Evolutionary conservation across 1,284 basidiomycete genomes (phyloP).

Genomic region (Inonotus obliquus): DNA sequence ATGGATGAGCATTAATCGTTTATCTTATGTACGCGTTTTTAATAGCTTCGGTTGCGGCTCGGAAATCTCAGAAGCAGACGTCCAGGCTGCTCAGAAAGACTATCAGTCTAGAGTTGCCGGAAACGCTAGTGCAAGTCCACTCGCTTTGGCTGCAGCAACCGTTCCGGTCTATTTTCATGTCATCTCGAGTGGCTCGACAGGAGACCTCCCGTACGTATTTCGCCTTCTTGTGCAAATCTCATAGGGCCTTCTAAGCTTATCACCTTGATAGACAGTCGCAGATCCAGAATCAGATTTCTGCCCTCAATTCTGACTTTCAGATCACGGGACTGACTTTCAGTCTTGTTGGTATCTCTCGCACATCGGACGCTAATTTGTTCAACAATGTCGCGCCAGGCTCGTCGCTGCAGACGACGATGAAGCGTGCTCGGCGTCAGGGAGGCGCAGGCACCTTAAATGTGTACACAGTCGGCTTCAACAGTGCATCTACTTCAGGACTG

Average conservation of each 20-base stretch:
- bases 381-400: constrained; percentile 23
- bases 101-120: background rate
- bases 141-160: constrained; percentile 22
- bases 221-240: constrained; percentile 17
- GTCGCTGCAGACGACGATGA: constrained; percentile 28
- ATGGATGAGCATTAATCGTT: background rate
- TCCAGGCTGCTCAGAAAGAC: background rate
- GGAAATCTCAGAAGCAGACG: background rate
- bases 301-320: constrained; percentile 43
- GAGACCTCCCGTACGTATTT: constrained; percentile 40
- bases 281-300: constrained; percentile 38
- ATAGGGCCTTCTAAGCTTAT: constrained; percentile 15
- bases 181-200: constrained; percentile 37
- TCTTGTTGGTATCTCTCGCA: constrained; percentile 33
- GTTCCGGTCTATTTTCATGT: constrained; percentile 45
- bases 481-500: constrained; percentile 28
- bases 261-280: constrained; percentile 29
- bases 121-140: background rate
- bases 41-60: background rate
- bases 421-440: constrained; percentile 29
- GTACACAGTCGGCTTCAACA: constrained; percentile 33
- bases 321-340: constrained; percentile 38
- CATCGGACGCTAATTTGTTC: constrained; percentile 37
- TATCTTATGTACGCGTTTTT: background rate
- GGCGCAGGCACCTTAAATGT: constrained; percentile 31